A percentile compares a stretch with the other conserved stretches of the same genome.
phyloP scores from a whole-genome alignment of 306 rosid genomes.

The Cucurbita argyrosperma region DNA sequence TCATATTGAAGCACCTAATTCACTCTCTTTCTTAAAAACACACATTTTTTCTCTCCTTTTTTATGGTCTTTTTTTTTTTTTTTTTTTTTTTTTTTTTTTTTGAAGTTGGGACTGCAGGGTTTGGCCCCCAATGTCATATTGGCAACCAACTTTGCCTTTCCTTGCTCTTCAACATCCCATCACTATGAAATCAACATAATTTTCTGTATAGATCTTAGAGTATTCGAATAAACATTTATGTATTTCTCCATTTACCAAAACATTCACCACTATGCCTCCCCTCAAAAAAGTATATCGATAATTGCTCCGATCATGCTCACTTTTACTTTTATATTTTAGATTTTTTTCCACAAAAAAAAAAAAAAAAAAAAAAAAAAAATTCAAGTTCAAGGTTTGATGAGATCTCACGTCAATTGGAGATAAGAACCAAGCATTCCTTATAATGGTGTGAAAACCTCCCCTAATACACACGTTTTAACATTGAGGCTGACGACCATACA shows the following conservation, averaged over 20 bases:
- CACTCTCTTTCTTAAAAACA: neutral
- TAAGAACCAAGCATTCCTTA: too few relatives aligned
- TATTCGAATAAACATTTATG: neutral
- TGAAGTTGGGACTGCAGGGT: neutral
- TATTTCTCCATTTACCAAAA: neutral
- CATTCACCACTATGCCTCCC: neutral
- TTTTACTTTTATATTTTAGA: too few relatives aligned
- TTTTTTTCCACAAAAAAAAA: too few relatives aligned
- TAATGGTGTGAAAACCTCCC: too few relatives aligned
- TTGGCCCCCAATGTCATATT: neutral
- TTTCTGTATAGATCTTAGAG: neutral
- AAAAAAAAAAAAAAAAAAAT: too few relatives aligned
- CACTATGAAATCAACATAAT: neutral
- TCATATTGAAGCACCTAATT: constrained; percentile 7
- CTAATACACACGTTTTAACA: too few relatives aligned
- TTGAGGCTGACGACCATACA: too few relatives aligned
- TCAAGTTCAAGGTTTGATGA: too few relatives aligned
- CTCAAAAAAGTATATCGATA: neutral
- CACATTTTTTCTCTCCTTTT: neutral
- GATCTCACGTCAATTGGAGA: too few relatives aligned
- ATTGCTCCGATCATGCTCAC: neutral
- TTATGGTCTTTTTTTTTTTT: too few relatives aligned
- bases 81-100: neutral
- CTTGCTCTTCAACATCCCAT: constrained; percentile 1
- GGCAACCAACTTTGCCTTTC: neutral